phyloP scores from a whole-genome alignment of 192 early-diverging fungal genomes.

The Coemansia sp. region DNA sequence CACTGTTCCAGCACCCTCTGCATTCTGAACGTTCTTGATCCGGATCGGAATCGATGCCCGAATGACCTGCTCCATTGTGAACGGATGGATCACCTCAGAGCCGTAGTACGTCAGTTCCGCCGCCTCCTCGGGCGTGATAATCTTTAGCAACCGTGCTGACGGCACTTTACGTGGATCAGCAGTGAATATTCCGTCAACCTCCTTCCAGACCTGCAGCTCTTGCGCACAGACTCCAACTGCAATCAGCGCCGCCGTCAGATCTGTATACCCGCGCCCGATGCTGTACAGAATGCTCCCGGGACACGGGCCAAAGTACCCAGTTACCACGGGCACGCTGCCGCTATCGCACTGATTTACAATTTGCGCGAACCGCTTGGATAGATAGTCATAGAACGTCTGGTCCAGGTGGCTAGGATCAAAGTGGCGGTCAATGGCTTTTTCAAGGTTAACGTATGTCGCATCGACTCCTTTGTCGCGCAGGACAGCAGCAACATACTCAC shows the following conservation, averaged over 20 bases:
- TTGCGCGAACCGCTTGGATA: constrained; percentile 67
- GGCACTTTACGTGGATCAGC: constrained; percentile 97
- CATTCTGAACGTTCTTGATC: constrained; percentile 98
- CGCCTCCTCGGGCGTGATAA: constrained; percentile 97
- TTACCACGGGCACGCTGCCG: constrained; percentile 85
- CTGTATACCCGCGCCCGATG: constrained; percentile 98
- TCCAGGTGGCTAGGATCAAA: constrained; percentile 81
- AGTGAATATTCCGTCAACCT: constrained; percentile 99
- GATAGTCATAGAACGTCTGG: constrained; percentile 96
- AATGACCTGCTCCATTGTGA: constrained; percentile 99
- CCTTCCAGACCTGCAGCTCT: constrained; percentile 99
- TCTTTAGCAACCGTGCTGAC: constrained; percentile 76
- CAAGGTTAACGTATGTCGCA: constrained; percentile 83
- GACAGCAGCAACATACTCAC: constrained; percentile 82
- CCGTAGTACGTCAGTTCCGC: constrained; percentile 98
- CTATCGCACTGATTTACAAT: constrained; percentile 58
- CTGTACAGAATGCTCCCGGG: constrained; percentile 88
- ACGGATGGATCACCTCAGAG: constrained; percentile 94
- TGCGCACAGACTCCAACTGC: constrained; percentile 86
- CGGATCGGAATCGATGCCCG: constrained; percentile 95
- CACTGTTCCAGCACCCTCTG: constrained; percentile 86
- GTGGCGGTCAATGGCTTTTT: constrained; percentile 76
- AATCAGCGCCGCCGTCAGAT: constrained; percentile 92
- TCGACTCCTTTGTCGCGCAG: constrained; percentile 77
- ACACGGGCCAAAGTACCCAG: constrained; percentile 96